Evolutionary conservation across 345 rosid genomes (phyloP).

Genomic region (Gossypium ekmanianum): DNA sequence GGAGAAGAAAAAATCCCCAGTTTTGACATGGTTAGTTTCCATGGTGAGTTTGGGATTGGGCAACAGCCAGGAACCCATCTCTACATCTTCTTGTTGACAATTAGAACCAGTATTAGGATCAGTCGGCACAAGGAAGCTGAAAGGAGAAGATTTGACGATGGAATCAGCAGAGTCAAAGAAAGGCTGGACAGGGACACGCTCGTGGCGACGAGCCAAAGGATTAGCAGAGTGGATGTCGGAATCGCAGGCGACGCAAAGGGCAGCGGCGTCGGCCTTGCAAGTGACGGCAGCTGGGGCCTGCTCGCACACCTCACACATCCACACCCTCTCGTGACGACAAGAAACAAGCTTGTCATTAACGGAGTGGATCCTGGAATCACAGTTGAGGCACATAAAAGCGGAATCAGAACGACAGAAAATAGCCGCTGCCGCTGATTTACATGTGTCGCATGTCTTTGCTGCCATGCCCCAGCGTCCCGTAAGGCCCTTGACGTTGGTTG

Average conservation of each 20-base stretch:
- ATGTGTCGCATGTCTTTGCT: conserved; percentile 68
- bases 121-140: conserved; percentile 36
- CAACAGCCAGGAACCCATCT: conserved; percentile 33
- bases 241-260: conserved; percentile 79
- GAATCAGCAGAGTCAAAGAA: conserved; percentile 49
- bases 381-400: conserved; percentile 58
- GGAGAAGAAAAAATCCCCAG: conserved; percentile 34
- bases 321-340: conserved; percentile 70
- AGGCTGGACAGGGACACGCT: conserved; percentile 69
- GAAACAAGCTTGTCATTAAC: conserved; percentile 37
- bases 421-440: conserved; percentile 65
- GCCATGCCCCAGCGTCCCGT: conserved; percentile 48
- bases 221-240: conserved; percentile 91
- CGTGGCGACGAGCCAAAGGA: conserved; percentile 85
- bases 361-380: conserved; percentile 62
- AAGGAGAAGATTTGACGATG: conserved; percentile 32
- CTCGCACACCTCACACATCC: conserved; percentile 86
- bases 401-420: conserved; percentile 72
- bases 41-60: conserved; percentile 30
- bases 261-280: conserved; percentile 95
- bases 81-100: conserved; percentile 30
- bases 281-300: conserved; percentile 94
- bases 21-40: conserved; percentile 31
- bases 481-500: conserved; percentile 28
- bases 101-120: conserved; percentile 13